Evolutionary conservation across 2,329 filamentous ascomycete species (phyloP).

Genomic region (Neonectria coccinea): DNA sequence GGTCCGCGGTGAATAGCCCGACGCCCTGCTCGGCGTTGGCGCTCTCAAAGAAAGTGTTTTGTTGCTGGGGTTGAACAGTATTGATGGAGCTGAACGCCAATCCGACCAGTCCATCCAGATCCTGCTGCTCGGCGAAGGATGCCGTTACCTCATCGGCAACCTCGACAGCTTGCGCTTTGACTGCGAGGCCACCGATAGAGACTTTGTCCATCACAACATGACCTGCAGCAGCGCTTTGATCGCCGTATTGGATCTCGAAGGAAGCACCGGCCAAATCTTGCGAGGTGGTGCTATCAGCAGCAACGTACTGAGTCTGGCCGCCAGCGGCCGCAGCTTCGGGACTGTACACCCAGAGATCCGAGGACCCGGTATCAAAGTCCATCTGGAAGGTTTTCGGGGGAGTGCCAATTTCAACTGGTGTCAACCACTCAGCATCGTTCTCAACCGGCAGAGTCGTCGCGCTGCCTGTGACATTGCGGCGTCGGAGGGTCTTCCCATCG

Average conservation of each 20-base stretch:
- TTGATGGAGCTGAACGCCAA: constrained; percentile 58
- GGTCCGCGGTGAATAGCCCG: constrained; percentile 74
- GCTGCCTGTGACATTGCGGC: constrained; percentile 47
- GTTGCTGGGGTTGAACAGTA: constrained; percentile 54
- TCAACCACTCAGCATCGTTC: constrained; percentile 54
- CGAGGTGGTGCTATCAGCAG: constrained; percentile 54
- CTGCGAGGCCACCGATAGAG: constrained; percentile 55
- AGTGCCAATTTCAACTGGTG: constrained; percentile 57
- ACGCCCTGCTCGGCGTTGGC: constrained; percentile 35
- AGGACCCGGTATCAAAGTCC: constrained; percentile 61
- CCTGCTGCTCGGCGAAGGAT: constrained; percentile 52
- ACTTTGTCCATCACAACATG: constrained; percentile 59
- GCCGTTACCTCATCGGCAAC: constrained; percentile 55
- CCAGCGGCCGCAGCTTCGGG: constrained; percentile 55
- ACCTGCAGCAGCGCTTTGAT: constrained; percentile 56
- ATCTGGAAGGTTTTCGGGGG: constrained; percentile 57
- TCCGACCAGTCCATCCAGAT: constrained; percentile 58
- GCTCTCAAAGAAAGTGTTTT: constrained; percentile 59
- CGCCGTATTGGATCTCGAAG: constrained; percentile 59
- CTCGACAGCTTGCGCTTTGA: constrained; percentile 57
- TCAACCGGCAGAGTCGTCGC: constrained; percentile 44
- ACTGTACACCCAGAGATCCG: constrained; percentile 62
- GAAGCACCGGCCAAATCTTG: constrained; percentile 51
- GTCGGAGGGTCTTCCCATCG: constrained; percentile 38
- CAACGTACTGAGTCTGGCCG: constrained; percentile 56